Evolutionary conservation across 345 rosid genomes (phyloP).

Genomic region (Eucalyptus coolabah): DNA sequence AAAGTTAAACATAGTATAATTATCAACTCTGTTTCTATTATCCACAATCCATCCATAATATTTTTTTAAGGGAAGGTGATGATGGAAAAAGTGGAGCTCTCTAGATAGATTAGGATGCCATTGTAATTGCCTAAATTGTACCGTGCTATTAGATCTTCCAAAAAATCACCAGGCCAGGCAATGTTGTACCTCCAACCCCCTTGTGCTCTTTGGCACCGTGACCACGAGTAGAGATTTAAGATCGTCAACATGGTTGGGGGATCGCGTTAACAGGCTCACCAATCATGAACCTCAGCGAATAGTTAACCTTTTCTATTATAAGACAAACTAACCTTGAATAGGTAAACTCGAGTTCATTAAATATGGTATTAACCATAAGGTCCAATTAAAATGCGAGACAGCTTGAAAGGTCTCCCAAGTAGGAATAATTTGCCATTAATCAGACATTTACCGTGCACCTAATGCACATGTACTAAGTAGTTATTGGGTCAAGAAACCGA

Average conservation of each 20-base stretch:
- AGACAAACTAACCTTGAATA: no score
- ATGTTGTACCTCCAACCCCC: no score
- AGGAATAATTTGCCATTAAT: background rate
- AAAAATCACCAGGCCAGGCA: background rate
- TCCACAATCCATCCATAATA: background rate
- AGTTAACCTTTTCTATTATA: background rate
- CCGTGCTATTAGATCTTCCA: no score
- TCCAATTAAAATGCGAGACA: background rate
- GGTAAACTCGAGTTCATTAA: background rate
- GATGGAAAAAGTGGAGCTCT: no score
- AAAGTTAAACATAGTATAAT: no score
- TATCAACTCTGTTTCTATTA: fast-evolving
- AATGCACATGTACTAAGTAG: background rate
- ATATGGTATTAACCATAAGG: background rate
- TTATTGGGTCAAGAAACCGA: background rate
- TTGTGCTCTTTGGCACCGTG: no score
- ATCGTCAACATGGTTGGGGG: background rate
- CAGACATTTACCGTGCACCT: background rate
- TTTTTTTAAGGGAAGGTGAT: no score
- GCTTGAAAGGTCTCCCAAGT: background rate
- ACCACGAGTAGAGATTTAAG: no score
- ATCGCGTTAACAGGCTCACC: background rate
- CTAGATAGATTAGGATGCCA: no score
- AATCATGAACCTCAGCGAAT: background rate
- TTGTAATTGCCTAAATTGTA: no score